Conservation (phyloP, 345 rosid species). For the Sonneratia caseolaris region DNA sequence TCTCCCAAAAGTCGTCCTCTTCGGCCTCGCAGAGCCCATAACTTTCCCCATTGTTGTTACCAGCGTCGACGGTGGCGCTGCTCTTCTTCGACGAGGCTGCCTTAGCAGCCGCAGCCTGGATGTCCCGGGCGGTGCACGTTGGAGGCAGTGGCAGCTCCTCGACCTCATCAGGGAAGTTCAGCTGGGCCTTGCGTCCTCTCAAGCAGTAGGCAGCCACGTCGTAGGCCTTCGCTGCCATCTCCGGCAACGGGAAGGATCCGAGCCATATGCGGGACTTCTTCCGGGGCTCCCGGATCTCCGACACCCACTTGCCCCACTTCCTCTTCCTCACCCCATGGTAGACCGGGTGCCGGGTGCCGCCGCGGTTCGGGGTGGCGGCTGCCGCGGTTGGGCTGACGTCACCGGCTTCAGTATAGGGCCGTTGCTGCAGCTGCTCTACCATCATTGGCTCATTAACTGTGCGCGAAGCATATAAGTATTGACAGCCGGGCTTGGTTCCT, state of each 20-base stretch:
- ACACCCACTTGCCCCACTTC: slow-evolving; percentile 9
- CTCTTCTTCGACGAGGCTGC: slow-evolving; percentile 4
- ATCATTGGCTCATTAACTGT: not conserved
- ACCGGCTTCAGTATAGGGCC: not conserved
- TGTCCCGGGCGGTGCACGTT: not conserved
- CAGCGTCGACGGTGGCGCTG: not conserved
- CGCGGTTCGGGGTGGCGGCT: not conserved
- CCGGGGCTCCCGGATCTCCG: slow-evolving; percentile 9
- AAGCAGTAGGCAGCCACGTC: slow-evolving; percentile 6
- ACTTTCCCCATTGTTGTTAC: not conserved
- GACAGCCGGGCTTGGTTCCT: not conserved
- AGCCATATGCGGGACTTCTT: slow-evolving; percentile 10
- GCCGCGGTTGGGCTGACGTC: not conserved
- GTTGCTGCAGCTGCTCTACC: not conserved
- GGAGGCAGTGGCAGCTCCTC: not conserved
- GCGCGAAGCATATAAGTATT: not conserved
- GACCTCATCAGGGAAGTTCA: slow-evolving; percentile 1
- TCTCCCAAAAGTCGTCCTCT: slow-evolving; percentile 5
- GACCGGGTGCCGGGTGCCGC: slow-evolving; percentile 5
- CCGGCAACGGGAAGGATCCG: slow-evolving; percentile 5
- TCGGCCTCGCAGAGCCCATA: not conserved
- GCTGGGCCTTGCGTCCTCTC: not conserved
- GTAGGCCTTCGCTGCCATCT: slow-evolving; percentile 8
- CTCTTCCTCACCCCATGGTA: slow-evolving; percentile 10
- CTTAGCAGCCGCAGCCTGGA: slow-evolving; percentile 5